Base-by-base conservation (phyloP, 148 eudicot species). In the Spergularia marina region DNA sequence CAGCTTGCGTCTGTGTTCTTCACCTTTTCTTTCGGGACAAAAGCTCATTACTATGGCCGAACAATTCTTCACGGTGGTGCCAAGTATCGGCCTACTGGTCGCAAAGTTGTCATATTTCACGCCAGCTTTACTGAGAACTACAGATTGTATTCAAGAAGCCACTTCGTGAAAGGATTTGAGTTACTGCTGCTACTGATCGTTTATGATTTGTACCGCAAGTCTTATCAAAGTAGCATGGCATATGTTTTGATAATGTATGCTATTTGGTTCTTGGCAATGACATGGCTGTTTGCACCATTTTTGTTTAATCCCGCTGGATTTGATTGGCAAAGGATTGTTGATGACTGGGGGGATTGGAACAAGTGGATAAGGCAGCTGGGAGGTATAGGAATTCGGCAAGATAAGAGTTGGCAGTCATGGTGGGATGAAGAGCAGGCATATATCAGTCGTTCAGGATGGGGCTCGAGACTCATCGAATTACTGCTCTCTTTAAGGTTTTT, bases 361-460 rank as follows among this genome's bases (percentile, higher is more conserved):
- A 96, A 96, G 79, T 92, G 99, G 99, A 89, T 96, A 44, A 83
- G 81, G 76, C 94, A 96, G 57, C 89, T 87, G 58, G 98, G 99
- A 9, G 98, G 98, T 10, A 87, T 96, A 44, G 99, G 99, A 53
- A 91, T 92, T 76, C 88, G 83, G 36, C 91, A 89, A 57, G 99
- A 96, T 76, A 96, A 96, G 79, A 92, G 99, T 76, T 96, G 99
- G 99, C 92, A 92, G 82, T 92, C 99, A 4, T 96, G 99, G 99
- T 96, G 99, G 99, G 81, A 88, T 53, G 97, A 95, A 72, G 97
- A 92, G 71, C 96, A 89, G 68, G 87, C 84, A 14, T 93, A 91
- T 86, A 86, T 90, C 55, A 84, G 84, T 40, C 88, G 82, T 68
- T 79, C 90, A 1, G 91, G 92, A 69, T 70, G 86, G 68, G 61